Evolutionary conservation across 768 basidiomycete genomes (phyloP).

Genomic region (Tubosaeta sp.): DNA sequence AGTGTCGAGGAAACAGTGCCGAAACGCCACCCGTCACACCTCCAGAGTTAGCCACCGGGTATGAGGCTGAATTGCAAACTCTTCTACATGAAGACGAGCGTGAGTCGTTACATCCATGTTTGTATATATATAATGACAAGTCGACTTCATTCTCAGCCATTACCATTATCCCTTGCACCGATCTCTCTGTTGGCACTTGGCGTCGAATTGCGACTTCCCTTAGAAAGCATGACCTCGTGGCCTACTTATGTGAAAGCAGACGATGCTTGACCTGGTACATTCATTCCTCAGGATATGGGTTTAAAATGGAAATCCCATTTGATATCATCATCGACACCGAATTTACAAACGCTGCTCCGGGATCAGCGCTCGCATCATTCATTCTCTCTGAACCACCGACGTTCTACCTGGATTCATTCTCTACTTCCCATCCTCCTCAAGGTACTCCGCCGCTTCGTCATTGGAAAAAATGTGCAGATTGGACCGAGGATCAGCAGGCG

Average conservation of each 20-base stretch:
- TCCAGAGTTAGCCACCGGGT: conserved; percentile 47
- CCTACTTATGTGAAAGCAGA: conserved; percentile 67
- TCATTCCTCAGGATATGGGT: conserved; percentile 63
- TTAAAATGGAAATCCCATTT: conserved; percentile 85
- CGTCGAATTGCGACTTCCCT: conserved; percentile 58
- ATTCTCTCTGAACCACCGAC: conserved; percentile 60
- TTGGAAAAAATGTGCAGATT: conserved; percentile 69
- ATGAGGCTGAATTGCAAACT: conserved; percentile 56
- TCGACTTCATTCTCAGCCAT: conserved; percentile 45
- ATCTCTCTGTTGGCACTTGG: conserved; percentile 76
- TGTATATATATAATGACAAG: background rate
- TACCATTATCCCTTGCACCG: conserved; percentile 70
- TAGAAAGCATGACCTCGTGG: conserved; percentile 62
- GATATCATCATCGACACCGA: conserved; percentile 54
- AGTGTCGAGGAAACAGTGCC: conserved; percentile 32
- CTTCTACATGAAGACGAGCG: conserved; percentile 76
- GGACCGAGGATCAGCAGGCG: conserved; percentile 74
- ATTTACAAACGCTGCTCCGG: conserved; percentile 51
- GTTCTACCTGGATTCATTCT: conserved; percentile 60
- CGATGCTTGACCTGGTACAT: conserved; percentile 77
- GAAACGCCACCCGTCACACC: conserved; percentile 45
- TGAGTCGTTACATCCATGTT: conserved; percentile 35
- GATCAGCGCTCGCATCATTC: conserved; percentile 58
- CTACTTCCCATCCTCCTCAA: conserved; percentile 25
- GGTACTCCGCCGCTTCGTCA: conserved; percentile 32